Percentiles rank a stretch among this genome's conserved stretches.
Conservation (phyloP, 768 basidiomycete genomes). For the Suillus lakei region DNA sequence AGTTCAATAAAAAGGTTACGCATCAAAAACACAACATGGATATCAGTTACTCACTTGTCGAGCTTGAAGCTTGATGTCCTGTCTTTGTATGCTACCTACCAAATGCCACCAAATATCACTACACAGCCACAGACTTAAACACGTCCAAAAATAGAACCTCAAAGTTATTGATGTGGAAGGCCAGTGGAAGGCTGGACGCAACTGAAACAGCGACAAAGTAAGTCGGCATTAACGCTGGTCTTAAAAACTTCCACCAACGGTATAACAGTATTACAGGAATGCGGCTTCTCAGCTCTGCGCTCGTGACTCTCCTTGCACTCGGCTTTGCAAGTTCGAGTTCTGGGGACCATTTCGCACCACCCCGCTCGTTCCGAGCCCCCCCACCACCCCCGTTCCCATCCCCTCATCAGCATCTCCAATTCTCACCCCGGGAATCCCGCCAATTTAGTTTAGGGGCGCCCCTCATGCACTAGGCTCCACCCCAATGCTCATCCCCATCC, state of each 20-base stretch:
- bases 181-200: constrained; percentile 10
- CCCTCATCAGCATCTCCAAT: constrained; percentile 45
- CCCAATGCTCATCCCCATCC: constrained; percentile 82
- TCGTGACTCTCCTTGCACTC: constrained; percentile 32
- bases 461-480: constrained; percentile 69
- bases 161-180: constrained; percentile 28
- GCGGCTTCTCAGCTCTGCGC: constrained; percentile 29
- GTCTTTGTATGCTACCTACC: too few relatives aligned
- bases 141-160: constrained; percentile 16
- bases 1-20: not conserved
- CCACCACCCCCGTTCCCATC: constrained; percentile 67
- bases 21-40: not conserved
- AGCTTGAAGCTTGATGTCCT: too few relatives aligned
- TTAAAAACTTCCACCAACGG: too few relatives aligned
- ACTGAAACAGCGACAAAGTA: not conserved
- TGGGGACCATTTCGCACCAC: constrained; percentile 84
- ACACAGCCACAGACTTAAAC: constrained; percentile 26
- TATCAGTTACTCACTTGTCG: too few relatives aligned
- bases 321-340: constrained; percentile 71
- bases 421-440: constrained; percentile 51
- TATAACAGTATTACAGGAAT: constrained; percentile 30
- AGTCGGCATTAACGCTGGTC: not conserved
- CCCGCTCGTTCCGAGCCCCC: constrained; percentile 69
- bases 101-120: constrained; percentile 1
- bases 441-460: constrained; percentile 80